Evolutionary conservation across 176 grass and related monocot species (phyloP).

Genomic region (Hyparrhenia diplandra): DNA sequence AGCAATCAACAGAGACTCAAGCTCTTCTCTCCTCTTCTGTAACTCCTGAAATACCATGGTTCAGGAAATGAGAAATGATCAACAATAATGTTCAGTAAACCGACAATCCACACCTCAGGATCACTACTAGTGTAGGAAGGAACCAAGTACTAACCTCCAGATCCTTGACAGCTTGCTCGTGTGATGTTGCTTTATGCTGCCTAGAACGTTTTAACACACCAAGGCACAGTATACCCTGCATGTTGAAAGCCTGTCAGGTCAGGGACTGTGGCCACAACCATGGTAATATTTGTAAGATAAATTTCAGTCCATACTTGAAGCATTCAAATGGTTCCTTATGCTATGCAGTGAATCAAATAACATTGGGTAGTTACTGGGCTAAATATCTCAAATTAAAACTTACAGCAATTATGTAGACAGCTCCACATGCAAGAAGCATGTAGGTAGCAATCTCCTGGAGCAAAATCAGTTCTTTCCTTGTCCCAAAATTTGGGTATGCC

Average conservation of each 20-base stretch:
- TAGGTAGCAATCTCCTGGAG: not conserved
- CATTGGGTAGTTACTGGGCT: not conserved
- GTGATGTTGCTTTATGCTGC: too few species aligned
- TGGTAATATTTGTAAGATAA: too few species aligned
- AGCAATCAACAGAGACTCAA: slow-evolving; percentile 64
- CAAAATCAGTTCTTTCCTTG: not conserved
- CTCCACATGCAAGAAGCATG: not conserved
- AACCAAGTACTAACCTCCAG: too few species aligned
- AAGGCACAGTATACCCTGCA: too few species aligned
- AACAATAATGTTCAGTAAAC: not conserved
- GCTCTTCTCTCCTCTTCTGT: slow-evolving; percentile 73
- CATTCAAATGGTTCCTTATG: too few species aligned
- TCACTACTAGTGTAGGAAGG: not conserved
- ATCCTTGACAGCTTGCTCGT: too few species aligned
- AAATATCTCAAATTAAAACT: too few species aligned
- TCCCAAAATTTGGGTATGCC: not conserved
- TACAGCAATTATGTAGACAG: not conserved
- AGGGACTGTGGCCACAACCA: too few species aligned
- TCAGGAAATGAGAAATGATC: not conserved
- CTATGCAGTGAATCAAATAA: too few species aligned
- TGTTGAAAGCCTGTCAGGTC: too few species aligned
- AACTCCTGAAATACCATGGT: slow-evolving; percentile 61
- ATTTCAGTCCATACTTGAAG: too few species aligned
- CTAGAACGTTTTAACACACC: too few species aligned
- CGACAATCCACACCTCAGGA: not conserved